These are phyloP conservation scores for Geotrichum candidum DNA, from an alignment of 1,139 yeast species.

Conservation along the genomic window DNA sequence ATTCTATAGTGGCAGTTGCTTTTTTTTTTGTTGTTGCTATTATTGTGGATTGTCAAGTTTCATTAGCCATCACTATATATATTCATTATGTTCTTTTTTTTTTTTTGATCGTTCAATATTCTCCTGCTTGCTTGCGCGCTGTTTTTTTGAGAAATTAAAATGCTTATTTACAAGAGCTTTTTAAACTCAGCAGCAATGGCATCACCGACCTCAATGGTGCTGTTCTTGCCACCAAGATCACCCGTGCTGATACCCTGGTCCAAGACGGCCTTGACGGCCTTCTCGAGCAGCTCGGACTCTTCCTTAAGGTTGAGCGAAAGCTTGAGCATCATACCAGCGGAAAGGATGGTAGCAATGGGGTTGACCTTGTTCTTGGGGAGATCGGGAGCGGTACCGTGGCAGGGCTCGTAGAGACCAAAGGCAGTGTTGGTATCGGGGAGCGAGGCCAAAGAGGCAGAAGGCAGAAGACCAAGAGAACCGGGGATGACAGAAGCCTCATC, in stretches of 20 bases:
- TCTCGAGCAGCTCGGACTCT: slow-evolving; percentile 85
- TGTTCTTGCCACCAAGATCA: slow-evolving; percentile 74
- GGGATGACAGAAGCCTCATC: slow-evolving; percentile 98
- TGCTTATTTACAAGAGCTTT: slow-evolving; percentile 41
- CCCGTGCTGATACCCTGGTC: slow-evolving; percentile 85
- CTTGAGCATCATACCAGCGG: slow-evolving; percentile 96
- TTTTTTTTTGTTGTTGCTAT: neutral
- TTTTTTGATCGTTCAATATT: neutral
- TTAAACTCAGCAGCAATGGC: slow-evolving; percentile 74
- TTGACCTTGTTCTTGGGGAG: slow-evolving; percentile 80
- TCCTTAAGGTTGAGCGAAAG: slow-evolving; percentile 72
- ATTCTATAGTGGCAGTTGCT: no score
- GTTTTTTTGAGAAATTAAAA: neutral
- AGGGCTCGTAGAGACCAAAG: slow-evolving; percentile 94
- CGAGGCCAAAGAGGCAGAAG: slow-evolving; percentile 93
- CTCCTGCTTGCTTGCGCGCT: neutral
- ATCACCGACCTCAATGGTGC: slow-evolving; percentile 88
- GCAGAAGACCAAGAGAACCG: slow-evolving; percentile 90
- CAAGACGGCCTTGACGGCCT: slow-evolving; percentile 76
- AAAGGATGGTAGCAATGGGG: slow-evolving; percentile 89
- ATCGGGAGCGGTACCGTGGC: slow-evolving; percentile 98
- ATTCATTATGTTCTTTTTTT: neutral
- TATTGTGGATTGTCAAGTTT: neutral
- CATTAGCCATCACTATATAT: neutral
- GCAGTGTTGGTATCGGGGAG: slow-evolving; percentile 91